Conservation (phyloP, 2,329 filamentous ascomycete species). For the Aspergillus clavatus region DNA sequence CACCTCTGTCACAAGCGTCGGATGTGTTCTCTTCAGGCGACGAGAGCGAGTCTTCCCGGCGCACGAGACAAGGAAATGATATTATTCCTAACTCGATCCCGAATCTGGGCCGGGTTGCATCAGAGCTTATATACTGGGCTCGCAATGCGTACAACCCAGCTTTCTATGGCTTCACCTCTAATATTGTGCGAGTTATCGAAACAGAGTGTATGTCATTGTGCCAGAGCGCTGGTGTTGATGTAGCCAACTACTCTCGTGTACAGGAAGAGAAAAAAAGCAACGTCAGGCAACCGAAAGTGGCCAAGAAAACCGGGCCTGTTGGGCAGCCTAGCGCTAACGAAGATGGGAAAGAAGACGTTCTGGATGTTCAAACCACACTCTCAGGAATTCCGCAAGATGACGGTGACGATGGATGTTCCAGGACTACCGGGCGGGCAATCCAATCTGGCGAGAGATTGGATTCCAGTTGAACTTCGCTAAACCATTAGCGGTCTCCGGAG, state of each 20-base stretch:
- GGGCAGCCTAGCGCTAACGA: conserved; percentile 5
- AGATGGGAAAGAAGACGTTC: not conserved
- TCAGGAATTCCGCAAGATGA: too few relatives aligned
- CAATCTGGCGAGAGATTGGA: not conserved
- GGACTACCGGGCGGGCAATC: not conserved
- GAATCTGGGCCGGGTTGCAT: conserved; percentile 36
- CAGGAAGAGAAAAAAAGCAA: conserved; percentile 21
- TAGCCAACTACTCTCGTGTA: conserved; percentile 26
- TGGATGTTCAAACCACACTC: too few relatives aligned
- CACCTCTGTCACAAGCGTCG: conserved; percentile 20
- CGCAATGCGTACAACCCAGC: conserved; percentile 42
- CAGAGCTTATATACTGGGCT: conserved; percentile 42
- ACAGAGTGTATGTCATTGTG: conserved; percentile 36
- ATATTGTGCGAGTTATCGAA: conserved; percentile 36
- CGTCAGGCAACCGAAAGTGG: conserved; percentile 17
- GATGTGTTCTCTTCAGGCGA: conserved; percentile 16
- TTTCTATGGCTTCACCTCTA: conserved; percentile 38
- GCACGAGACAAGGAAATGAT: conserved; percentile 8
- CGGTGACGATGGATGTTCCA: not conserved
- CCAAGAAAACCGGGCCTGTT: conserved; percentile 19
- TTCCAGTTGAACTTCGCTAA: not conserved
- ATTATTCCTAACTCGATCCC: conserved; percentile 25
- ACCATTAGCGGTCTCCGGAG: not conserved
- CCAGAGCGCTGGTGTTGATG: conserved; percentile 31
- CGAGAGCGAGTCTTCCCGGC: conserved; percentile 8